Conservation (phyloP, 208 protist genomes). For the Spongospora subterranea region DNA sequence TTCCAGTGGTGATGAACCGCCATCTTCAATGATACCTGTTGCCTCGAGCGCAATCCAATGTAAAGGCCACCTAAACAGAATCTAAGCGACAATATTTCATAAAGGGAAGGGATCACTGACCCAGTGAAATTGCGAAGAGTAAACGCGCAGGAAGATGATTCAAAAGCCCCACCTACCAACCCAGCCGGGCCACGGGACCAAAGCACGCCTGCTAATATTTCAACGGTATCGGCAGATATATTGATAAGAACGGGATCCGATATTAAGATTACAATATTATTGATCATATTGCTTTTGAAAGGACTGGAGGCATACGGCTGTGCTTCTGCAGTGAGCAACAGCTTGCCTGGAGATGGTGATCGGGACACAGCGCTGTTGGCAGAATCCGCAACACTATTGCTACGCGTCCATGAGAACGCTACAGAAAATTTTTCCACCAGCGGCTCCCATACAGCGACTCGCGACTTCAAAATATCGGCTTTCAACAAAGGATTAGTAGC, state of each 20-base stretch:
- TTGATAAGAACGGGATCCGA: not conserved
- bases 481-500: not conserved
- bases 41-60: not conserved
- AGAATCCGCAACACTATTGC: not conserved
- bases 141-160: too few species aligned
- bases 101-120: not conserved
- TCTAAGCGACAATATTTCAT: not conserved
- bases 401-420: not conserved
- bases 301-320: not conserved
- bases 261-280: not conserved
- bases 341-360: not conserved
- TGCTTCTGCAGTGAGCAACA: not conserved
- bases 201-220: not conserved
- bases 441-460: constrained; percentile 16
- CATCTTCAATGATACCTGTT: not conserved
- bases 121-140: constrained; percentile 20
- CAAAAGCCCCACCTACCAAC: not conserved
- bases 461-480: not conserved
- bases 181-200: not conserved
- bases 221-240: constrained; percentile 11
- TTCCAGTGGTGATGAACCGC: not conserved
- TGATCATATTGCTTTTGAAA: not conserved
- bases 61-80: not conserved
- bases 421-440: not conserved
- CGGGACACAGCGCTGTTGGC: too few species aligned